These are phyloP conservation scores for Aurantiochytrium sp. DNA, from an alignment of 108 stramenopile species.

Conservation along the genomic window DNA sequence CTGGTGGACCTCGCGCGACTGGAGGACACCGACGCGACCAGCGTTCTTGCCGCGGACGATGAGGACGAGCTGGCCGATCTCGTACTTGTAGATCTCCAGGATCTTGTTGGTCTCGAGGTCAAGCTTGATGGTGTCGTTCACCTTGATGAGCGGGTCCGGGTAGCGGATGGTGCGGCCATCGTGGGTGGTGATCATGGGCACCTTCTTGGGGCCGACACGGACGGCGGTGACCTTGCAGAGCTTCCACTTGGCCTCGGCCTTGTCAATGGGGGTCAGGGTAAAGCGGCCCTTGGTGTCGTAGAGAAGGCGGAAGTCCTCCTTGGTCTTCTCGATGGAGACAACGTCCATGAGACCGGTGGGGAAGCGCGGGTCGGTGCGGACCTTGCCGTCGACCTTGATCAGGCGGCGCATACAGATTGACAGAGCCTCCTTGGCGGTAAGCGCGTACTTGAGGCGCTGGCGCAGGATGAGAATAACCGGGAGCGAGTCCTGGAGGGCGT, in stretches of 20 bases:
- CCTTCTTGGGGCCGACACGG: constrained; percentile 77
- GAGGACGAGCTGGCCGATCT: constrained; percentile 89
- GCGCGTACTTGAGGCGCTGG: constrained; percentile 98
- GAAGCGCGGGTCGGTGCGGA: constrained; percentile 95
- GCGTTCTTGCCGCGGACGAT: constrained; percentile 89
- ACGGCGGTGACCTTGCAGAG: constrained; percentile 94
- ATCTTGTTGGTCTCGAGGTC: constrained; percentile 90
- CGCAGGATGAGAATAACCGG: constrained; percentile 91
- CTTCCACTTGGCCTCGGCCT: constrained; percentile 89
- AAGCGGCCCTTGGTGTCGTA: constrained; percentile 99
- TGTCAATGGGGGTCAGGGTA: constrained; percentile 79
- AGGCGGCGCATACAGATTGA: constrained; percentile 99
- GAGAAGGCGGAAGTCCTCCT: constrained; percentile 90
- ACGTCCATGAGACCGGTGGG: constrained; percentile 99
- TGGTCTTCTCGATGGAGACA: constrained; percentile 82
- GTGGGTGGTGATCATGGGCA: constrained; percentile 95
- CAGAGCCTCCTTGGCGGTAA: constrained; percentile 91
- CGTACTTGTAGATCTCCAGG: constrained; percentile 86
- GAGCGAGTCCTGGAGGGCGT: constrained; percentile 95
- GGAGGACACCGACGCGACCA: constrained; percentile 90
- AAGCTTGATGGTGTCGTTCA: constrained; percentile 96
- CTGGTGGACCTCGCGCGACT: constrained; percentile 94
- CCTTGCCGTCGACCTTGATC: constrained; percentile 56
- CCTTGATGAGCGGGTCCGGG: constrained; percentile 95
- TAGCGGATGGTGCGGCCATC: constrained; percentile 98